A percentile compares a stretch with the other conserved stretches of the same genome.
phyloP scores from a whole-genome alignment of 148 eudicot genomes.

The Diospyros kaki region DNA sequence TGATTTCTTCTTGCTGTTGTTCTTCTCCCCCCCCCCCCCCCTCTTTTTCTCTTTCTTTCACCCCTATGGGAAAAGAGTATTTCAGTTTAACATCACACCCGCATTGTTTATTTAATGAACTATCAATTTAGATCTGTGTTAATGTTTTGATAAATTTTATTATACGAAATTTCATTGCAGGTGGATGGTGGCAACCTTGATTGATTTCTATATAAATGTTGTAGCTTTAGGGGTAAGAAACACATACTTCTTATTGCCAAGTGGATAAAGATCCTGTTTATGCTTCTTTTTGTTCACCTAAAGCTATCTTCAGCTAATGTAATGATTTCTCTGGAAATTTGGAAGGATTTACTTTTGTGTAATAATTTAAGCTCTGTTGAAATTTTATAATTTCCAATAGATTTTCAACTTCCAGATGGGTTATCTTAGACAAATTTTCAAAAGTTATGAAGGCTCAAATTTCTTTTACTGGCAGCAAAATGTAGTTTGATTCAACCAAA shows the following conservation, averaged over 20 bases:
- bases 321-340: not conserved
- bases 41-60: not conserved
- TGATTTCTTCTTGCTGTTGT: not conserved
- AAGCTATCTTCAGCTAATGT: not conserved
- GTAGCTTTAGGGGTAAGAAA: slow-evolving; percentile 58
- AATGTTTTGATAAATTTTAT: not conserved
- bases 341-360: not conserved
- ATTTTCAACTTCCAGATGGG: not conserved
- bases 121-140: not conserved
- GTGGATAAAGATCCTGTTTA: not conserved
- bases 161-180: slow-evolving; percentile 34
- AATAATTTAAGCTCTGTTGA: not conserved
- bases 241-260: not conserved
- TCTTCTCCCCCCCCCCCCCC: not conserved
- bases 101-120: not conserved
- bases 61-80: not conserved
- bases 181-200: slow-evolving; percentile 69
- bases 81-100: not conserved
- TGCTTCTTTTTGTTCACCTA: not conserved
- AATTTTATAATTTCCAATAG: too few relatives aligned
- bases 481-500: not conserved
- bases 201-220: slow-evolving; percentile 71
- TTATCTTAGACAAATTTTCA: not conserved
- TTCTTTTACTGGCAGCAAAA: not conserved
- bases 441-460: not conserved